Conservation (phyloP, 108 stramenopile genomes). For the Schizochytrium sp. region DNA sequence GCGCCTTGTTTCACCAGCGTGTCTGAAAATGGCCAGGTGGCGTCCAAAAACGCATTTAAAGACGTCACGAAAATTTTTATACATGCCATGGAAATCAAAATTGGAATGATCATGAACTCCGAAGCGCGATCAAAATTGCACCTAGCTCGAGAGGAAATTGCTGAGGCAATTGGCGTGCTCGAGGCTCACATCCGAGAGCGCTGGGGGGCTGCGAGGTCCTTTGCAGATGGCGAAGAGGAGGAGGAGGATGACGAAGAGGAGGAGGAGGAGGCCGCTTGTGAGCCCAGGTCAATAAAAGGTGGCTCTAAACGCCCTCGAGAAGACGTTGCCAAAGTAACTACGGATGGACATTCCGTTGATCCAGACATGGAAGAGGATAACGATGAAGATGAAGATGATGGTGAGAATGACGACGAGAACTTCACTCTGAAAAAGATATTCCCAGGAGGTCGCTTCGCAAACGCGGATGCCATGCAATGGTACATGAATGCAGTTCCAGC, state of each 20-base stretch:
- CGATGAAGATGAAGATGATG: conserved; percentile 1
- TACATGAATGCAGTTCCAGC: neutral
- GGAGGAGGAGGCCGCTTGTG: conserved; percentile 1
- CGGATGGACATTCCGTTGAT: neutral
- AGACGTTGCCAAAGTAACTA: neutral
- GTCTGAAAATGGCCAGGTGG: too few relatives aligned
- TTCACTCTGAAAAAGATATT: neutral
- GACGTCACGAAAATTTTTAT: too few relatives aligned
- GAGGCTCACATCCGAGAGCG: conserved; percentile 20
- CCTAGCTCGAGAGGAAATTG: neutral
- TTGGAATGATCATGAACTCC: too few relatives aligned
- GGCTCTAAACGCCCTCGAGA: neutral
- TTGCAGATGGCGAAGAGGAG: neutral
- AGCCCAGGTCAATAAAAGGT: neutral
- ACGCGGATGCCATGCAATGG: neutral
- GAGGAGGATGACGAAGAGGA: neutral
- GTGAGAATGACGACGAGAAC: neutral
- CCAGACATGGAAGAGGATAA: neutral
- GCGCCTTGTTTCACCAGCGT: too few relatives aligned
- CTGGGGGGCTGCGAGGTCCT: conserved; percentile 13
- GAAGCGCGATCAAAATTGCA: neutral
- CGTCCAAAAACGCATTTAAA: too few relatives aligned
- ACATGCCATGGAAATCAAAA: too few relatives aligned
- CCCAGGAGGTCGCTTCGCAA: neutral
- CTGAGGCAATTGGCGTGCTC: neutral